Conservation (phyloP, 768 basidiomycete genomes). For the Amanita rubescens region DNA sequence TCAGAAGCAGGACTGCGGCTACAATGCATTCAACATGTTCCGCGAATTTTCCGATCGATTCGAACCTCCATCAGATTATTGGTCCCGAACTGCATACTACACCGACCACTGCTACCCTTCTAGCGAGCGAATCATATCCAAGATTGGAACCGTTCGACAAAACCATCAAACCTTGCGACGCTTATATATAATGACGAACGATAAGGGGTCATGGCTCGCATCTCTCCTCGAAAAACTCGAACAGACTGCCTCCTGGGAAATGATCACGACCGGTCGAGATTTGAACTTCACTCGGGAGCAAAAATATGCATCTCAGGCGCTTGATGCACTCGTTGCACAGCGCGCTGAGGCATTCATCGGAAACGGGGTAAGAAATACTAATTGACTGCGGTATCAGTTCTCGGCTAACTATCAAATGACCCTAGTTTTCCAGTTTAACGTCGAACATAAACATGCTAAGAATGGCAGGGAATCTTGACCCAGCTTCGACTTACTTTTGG, state of each 20-base stretch:
- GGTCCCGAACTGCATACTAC: slow-evolving; percentile 29
- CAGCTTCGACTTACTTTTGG: slow-evolving; percentile 27
- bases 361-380: slow-evolving; percentile 40
- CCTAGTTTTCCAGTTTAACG: slow-evolving; percentile 33
- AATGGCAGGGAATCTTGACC: slow-evolving; percentile 16
- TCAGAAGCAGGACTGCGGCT: slow-evolving; percentile 29
- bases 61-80: slow-evolving; percentile 20
- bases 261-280: slow-evolving; percentile 37
- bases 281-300: slow-evolving; percentile 38
- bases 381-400: neutral
- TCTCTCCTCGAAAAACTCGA: slow-evolving; percentile 29
- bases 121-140: slow-evolving; percentile 31
- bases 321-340: slow-evolving; percentile 48
- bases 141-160: slow-evolving; percentile 30
- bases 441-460: slow-evolving; percentile 33
- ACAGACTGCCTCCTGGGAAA: slow-evolving; percentile 35
- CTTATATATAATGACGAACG: slow-evolving; percentile 47
- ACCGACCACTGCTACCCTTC: slow-evolving; percentile 40
- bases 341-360: slow-evolving; percentile 46
- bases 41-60: slow-evolving; percentile 46
- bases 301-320: slow-evolving; percentile 40
- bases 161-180: neutral
- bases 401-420: neutral
- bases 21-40: slow-evolving; percentile 48
- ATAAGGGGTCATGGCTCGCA: slow-evolving; percentile 35